These are phyloP conservation scores for Fusarium pseudocircinatum DNA, from an alignment of 2,329 filamentous ascomycete genomes.

Conservation along the genomic window DNA sequence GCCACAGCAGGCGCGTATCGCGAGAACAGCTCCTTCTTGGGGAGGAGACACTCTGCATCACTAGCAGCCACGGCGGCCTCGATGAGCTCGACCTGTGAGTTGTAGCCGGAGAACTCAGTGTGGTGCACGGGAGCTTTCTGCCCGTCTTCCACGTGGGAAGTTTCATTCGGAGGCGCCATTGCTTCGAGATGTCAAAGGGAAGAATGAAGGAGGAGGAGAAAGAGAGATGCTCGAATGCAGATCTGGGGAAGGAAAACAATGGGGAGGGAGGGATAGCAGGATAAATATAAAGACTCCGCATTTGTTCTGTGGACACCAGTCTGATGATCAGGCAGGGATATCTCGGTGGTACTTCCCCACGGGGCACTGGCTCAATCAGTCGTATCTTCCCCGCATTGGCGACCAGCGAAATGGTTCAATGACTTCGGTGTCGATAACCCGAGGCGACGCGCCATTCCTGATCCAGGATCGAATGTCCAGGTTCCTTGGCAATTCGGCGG, in stretches of 20 bases:
- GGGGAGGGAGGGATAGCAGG: not conserved
- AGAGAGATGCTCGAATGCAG: slow-evolving; percentile 24
- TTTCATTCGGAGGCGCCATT: slow-evolving; percentile 25
- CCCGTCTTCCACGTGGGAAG: slow-evolving; percentile 23
- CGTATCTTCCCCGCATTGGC: slow-evolving; percentile 14
- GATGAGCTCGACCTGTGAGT: slow-evolving; percentile 44
- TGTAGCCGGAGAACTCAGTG: slow-evolving; percentile 39
- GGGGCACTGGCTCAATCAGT: slow-evolving; percentile 26
- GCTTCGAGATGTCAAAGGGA: not conserved
- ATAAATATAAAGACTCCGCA: slow-evolving; percentile 27
- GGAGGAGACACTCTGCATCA: slow-evolving; percentile 43
- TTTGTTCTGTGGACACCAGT: not conserved
- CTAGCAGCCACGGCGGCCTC: slow-evolving; percentile 46
- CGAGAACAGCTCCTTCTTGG: slow-evolving; percentile 46
- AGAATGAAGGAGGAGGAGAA: not conserved
- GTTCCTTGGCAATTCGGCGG: not conserved
- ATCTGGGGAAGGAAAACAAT: slow-evolving; percentile 15
- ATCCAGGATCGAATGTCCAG: not conserved
- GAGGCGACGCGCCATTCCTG: not conserved
- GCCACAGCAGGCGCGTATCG: slow-evolving; percentile 44
- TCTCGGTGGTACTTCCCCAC: slow-evolving; percentile 29
- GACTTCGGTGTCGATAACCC: slow-evolving; percentile 15
- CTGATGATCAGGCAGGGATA: slow-evolving; percentile 12
- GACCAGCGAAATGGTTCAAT: not conserved
- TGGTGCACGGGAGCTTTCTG: slow-evolving; percentile 30